phyloP scores from a whole-genome alignment of 2,329 filamentous ascomycete species.

The Fusarium sarcochroum region DNA sequence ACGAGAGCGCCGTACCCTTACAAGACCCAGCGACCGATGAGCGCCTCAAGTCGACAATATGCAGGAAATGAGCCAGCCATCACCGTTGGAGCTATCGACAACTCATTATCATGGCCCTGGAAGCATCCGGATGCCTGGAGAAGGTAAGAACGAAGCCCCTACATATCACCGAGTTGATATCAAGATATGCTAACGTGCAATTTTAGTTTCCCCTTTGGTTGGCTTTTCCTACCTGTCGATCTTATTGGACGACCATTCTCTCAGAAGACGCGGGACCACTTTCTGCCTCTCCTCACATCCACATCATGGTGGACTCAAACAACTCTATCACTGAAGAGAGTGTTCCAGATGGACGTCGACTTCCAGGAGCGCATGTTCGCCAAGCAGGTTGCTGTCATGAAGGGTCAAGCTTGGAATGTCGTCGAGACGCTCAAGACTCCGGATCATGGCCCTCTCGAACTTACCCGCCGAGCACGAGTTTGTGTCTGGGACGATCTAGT shows the following conservation, averaged over 20 bases:
- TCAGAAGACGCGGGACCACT: conserved; percentile 92
- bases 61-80: conserved; percentile 71
- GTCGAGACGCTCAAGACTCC: conserved; percentile 95
- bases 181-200: conserved; percentile 1
- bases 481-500: conserved; percentile 99
- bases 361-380: conserved; percentile 99
- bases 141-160: conserved; percentile 57
- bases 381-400: conserved; percentile 98
- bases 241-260: conserved; percentile 97
- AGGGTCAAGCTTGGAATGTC: conserved; percentile 99
- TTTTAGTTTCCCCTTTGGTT: conserved; percentile 96
- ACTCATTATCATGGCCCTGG: conserved; percentile 98
- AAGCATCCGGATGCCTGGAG: conserved; percentile 94
- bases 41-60: conserved; percentile 69
- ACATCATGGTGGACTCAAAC: conserved; percentile 98
- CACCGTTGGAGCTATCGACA: conserved; percentile 93
- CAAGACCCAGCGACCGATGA: conserved; percentile 86
- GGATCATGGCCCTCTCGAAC: conserved; percentile 93
- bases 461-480: conserved; percentile 90
- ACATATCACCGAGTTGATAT: not conserved
- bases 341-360: conserved; percentile 93
- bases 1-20: conserved; percentile 74
- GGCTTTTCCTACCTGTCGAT: conserved; percentile 97
- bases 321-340: conserved; percentile 83
- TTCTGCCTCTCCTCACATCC: conserved; percentile 94